phyloP scores from a whole-genome alignment of 495 filamentous ascomycete genomes.

The Penicillium roqueforti region DNA sequence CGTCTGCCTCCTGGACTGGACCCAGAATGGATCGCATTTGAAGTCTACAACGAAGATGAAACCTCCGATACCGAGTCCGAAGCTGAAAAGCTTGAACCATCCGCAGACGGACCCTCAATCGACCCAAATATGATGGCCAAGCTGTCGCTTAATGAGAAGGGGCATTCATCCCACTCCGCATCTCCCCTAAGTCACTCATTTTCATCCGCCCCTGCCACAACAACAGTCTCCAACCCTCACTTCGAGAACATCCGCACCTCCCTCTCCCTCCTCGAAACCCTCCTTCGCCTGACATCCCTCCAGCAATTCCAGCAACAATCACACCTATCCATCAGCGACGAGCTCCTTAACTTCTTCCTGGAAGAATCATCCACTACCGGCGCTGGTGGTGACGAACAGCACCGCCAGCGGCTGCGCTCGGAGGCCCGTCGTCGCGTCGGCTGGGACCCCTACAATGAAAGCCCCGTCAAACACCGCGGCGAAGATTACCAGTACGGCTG shows the following conservation, averaged over 20 bases:
- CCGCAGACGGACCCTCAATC: slow-evolving; percentile 24
- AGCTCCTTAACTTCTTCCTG: slow-evolving; percentile 91
- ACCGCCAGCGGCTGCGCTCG: slow-evolving; percentile 62
- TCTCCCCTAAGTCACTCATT: slow-evolving; percentile 21
- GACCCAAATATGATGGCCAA: slow-evolving; percentile 42
- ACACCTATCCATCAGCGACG: slow-evolving; percentile 90
- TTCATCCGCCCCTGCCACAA: slow-evolving; percentile 36
- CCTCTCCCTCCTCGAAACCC: slow-evolving; percentile 88
- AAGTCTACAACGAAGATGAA: slow-evolving; percentile 71
- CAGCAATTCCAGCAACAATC: slow-evolving; percentile 95
- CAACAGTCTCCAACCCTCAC: slow-evolving; percentile 38
- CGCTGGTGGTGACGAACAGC: slow-evolving; percentile 65
- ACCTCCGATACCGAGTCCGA: slow-evolving; percentile 58
- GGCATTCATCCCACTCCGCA: slow-evolving; percentile 21
- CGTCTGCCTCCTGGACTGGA: slow-evolving; percentile 75
- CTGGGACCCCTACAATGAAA: slow-evolving; percentile 82
- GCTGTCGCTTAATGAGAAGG: slow-evolving; percentile 32
- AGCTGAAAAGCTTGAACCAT: slow-evolving; percentile 29
- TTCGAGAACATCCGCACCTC: slow-evolving; percentile 66
- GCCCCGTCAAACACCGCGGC: slow-evolving; percentile 58
- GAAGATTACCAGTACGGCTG: slow-evolving; percentile 56
- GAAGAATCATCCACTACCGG: slow-evolving; percentile 72
- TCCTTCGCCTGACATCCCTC: slow-evolving; percentile 86
- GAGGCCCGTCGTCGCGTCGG: slow-evolving; percentile 77
- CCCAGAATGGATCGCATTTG: slow-evolving; percentile 92